These are phyloP conservation scores for Suhomyces canberraensis DNA, from an alignment of 805 yeast genomes.

Conservation along the genomic window DNA sequence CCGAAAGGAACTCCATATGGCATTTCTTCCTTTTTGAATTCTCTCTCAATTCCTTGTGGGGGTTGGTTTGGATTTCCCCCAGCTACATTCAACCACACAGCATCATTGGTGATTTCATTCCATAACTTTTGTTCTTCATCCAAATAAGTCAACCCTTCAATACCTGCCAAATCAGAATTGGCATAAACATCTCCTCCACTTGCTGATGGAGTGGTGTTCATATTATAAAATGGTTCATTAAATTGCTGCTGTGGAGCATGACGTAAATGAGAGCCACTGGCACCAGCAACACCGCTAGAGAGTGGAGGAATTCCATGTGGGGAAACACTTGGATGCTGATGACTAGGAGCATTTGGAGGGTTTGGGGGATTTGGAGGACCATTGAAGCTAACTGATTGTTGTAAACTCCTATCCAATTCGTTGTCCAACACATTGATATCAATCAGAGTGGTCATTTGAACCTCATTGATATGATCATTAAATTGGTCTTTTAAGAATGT, in stretches of 20 bases:
- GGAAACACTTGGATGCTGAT: neutral
- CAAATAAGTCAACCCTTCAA: conserved; percentile 40
- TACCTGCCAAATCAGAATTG: conserved; percentile 37
- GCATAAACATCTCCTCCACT: conserved; percentile 28
- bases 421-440: conserved; percentile 10
- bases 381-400: neutral
- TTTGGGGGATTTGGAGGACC: neutral
- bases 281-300: too few relatives aligned
- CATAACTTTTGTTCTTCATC: conserved; percentile 55
- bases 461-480: conserved; percentile 7
- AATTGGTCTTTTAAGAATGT: conserved; percentile 3
- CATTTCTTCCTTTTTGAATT: conserved; percentile 4
- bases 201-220: conserved; percentile 14
- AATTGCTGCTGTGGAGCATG: neutral
- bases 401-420: conserved; percentile 14
- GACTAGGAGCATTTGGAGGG: neutral
- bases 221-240: neutral
- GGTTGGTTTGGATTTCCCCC: conserved; percentile 21
- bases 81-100: conserved; percentile 59
- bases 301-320: neutral
- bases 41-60: conserved; percentile 5
- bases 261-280: too few relatives aligned
- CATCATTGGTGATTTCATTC: conserved; percentile 76
- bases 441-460: conserved; percentile 4
- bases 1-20: conserved; percentile 3